A percentile compares a stretch with the other conserved stretches of the same genome.
These are phyloP conservation scores for Excoecaria cochinchinensis DNA, from an alignment of 345 rosid species.

Conservation along the genomic window DNA sequence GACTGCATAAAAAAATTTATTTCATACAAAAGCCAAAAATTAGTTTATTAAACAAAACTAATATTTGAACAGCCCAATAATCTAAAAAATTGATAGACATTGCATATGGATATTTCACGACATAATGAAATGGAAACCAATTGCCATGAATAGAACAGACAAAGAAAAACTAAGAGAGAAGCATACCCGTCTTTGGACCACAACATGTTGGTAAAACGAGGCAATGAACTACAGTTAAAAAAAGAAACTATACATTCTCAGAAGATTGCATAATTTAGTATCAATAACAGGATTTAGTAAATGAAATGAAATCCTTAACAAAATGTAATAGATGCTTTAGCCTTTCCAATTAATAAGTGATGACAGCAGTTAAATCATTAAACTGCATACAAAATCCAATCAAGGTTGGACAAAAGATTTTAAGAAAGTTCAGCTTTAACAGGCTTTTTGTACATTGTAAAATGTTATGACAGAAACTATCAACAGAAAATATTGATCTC, in stretches of 20 bases:
- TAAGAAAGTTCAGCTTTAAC: background rate
- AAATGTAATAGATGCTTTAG: background rate
- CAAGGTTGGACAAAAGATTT: background rate
- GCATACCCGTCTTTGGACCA: constrained; percentile 87
- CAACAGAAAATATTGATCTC: constrained; percentile 11
- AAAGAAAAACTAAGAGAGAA: constrained; percentile 22
- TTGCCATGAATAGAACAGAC: background rate
- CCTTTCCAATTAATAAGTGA: background rate
- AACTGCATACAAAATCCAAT: background rate
- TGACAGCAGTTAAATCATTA: background rate
- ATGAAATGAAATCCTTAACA: background rate
- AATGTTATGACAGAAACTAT: background rate
- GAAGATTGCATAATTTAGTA: constrained; percentile 10
- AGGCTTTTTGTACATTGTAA: background rate
- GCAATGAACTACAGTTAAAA: constrained; percentile 70
- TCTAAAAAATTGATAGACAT: background rate
- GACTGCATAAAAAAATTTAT: background rate
- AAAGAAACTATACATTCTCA: constrained; percentile 10
- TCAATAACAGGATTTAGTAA: background rate
- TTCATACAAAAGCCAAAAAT: background rate
- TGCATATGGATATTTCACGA: constrained; percentile 6
- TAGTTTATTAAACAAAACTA: background rate
- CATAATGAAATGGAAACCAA: background rate
- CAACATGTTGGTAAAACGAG: constrained; percentile 84
- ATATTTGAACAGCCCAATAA: background rate